Percentiles rank a stretch among this genome's conserved stretches.
Evolutionary conservation across 169 alveolate species (phyloP).

Genomic region (Plasmodium relictum): DNA sequence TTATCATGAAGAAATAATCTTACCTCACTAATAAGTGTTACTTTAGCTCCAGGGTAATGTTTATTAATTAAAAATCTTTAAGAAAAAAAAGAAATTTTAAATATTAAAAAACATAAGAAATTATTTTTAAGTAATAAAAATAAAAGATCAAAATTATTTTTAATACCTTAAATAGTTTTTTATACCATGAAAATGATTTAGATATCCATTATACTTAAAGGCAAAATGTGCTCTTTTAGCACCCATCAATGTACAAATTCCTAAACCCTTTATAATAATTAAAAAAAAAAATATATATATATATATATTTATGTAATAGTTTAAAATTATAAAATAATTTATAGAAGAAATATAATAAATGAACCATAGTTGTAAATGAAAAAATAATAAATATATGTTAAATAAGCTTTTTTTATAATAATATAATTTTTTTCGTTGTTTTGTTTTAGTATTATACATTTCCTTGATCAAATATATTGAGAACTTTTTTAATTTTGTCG

Average conservation of each 20-base stretch:
- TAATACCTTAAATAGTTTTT: slow-evolving; percentile 57
- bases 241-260: slow-evolving; percentile 79
- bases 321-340: not conserved
- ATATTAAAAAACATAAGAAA: not conserved
- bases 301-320: not conserved
- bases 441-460: slow-evolving; percentile 24
- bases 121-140: no score
- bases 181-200: slow-evolving; percentile 58
- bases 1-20: not conserved
- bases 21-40: slow-evolving; percentile 74
- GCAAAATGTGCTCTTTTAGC: slow-evolving; percentile 81
- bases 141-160: no score
- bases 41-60: slow-evolving; percentile 72
- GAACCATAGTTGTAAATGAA: slow-evolving; percentile 4
- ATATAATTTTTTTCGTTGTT: no score
- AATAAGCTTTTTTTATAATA: not conserved
- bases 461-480: slow-evolving; percentile 80
- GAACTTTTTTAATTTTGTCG: slow-evolving; percentile 69
- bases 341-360: not conserved
- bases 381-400: not conserved
- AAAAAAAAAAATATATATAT: slow-evolving; percentile 5
- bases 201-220: slow-evolving; percentile 79
- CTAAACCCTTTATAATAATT: slow-evolving; percentile 67
- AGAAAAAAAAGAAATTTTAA: not conserved
- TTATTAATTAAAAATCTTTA: slow-evolving; percentile 50